phyloP scores from a whole-genome alignment of 345 rosid species.

The Brassica cretica region DNA sequence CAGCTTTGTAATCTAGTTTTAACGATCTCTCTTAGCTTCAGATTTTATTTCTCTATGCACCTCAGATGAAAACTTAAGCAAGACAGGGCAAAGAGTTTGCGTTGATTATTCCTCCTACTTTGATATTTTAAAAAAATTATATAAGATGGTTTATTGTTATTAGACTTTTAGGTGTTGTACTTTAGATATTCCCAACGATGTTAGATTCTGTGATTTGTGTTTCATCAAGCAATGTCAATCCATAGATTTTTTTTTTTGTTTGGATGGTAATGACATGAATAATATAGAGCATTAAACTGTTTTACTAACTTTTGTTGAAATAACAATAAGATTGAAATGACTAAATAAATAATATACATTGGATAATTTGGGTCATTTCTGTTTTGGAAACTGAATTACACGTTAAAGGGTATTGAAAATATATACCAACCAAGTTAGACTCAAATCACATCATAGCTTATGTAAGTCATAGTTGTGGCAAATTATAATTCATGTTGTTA shows the following conservation, averaged over 20 bases:
- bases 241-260: not conserved
- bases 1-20: not conserved
- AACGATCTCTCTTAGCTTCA: not conserved
- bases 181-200: conserved; percentile 14
- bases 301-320: not conserved
- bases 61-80: not conserved
- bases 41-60: not conserved
- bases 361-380: not conserved
- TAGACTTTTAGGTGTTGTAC: conserved; percentile 20
- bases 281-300: not conserved
- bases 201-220: conserved; percentile 8
- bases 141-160: conserved; percentile 31
- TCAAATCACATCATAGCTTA: too few species aligned
- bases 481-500: not conserved
- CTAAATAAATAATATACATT: too few species aligned
- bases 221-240: not conserved
- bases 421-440: too few species aligned
- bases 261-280: not conserved
- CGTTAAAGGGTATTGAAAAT: not conserved
- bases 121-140: not conserved
- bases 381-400: not conserved
- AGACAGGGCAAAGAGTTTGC: not conserved
- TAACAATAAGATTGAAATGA: not conserved
- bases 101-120: conserved; percentile 11
- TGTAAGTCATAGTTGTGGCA: not conserved